Percentiles rank a stretch among this genome's conserved stretches.
Conservation (phyloP, 768 basidiomycete genomes). For the Asterophora lycoperdoides region DNA sequence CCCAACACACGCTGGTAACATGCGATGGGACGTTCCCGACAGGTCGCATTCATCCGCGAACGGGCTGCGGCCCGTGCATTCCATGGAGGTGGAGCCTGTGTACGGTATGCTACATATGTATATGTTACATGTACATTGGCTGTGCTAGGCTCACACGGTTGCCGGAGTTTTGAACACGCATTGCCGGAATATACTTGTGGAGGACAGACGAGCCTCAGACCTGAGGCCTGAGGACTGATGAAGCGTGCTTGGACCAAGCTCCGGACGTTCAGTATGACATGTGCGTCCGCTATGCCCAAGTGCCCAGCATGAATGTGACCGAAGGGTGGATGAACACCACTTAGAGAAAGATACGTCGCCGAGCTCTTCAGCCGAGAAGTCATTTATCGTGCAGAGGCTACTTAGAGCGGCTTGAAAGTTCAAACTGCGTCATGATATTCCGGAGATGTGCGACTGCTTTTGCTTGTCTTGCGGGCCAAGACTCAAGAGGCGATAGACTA, state of each 20-base stretch:
- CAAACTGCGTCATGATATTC: slow-evolving; percentile 8
- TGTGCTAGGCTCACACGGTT: neutral
- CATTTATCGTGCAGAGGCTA: neutral
- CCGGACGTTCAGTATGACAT: neutral
- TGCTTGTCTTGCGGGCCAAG: neutral
- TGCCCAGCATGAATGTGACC: too few relatives aligned
- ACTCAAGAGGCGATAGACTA: neutral
- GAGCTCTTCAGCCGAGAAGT: neutral
- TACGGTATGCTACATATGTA: too few relatives aligned
- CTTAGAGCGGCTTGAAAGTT: slow-evolving; percentile 6
- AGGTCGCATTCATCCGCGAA: neutral
- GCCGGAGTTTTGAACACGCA: neutral
- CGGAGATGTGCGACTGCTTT: slow-evolving; percentile 11
- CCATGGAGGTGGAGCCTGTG: too few relatives aligned
- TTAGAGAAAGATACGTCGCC: too few relatives aligned
- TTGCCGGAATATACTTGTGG: neutral
- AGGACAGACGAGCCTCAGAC: neutral
- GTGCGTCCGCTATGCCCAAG: too few relatives aligned
- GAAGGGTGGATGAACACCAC: too few relatives aligned
- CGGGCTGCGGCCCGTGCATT: neutral
- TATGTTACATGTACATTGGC: too few relatives aligned
- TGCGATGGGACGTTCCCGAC: neutral
- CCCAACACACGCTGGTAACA: neutral
- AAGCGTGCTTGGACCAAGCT: too few relatives aligned
- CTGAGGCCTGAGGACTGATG: neutral